A percentile compares a stretch with the other conserved stretches of the same genome.
phyloP scores from a whole-genome alignment of 176 grass and related monocot species.

The Tuctoria greenei region DNA sequence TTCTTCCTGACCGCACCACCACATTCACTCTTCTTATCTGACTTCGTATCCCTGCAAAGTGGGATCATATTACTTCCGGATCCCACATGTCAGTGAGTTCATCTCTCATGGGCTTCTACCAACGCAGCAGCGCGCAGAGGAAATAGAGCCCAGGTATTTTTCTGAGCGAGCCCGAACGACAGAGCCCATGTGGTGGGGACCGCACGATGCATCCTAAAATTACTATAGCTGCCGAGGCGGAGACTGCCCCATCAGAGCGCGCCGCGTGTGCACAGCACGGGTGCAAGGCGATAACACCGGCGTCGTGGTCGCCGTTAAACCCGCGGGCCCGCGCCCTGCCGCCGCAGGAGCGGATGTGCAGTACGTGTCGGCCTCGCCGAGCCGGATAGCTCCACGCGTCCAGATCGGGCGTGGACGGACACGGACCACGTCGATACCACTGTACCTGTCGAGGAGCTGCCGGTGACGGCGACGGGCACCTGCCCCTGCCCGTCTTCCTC shows the following conservation, averaged over 20 bases:
- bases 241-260: not conserved
- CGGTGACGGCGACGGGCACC: constrained; percentile 61
- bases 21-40: rapidly evolving
- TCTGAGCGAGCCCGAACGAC: constrained; percentile 23
- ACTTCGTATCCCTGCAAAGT: rapidly evolving
- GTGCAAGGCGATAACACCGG: constrained; percentile 38
- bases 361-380: constrained; percentile 4
- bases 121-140: not conserved
- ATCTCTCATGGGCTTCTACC: not conserved
- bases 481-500: constrained; percentile 23
- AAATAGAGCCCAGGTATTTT: constrained; percentile 35
- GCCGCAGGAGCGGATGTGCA: not conserved
- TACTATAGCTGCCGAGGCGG: constrained; percentile 21
- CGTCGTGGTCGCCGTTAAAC: constrained; percentile 35
- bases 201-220: constrained; percentile 37
- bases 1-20: not conserved
- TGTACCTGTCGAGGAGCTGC: constrained; percentile 47
- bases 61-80: rapidly evolving
- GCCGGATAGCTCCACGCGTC: constrained; percentile 10
- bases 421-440: constrained; percentile 34
- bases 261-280: constrained; percentile 45
- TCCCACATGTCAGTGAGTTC: rapidly evolving
- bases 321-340: constrained; percentile 1
- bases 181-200: constrained; percentile 38
- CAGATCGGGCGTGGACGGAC: constrained; percentile 1